Conservation (phyloP, 257 asterid genomes). For the Solanum paucissectum region DNA sequence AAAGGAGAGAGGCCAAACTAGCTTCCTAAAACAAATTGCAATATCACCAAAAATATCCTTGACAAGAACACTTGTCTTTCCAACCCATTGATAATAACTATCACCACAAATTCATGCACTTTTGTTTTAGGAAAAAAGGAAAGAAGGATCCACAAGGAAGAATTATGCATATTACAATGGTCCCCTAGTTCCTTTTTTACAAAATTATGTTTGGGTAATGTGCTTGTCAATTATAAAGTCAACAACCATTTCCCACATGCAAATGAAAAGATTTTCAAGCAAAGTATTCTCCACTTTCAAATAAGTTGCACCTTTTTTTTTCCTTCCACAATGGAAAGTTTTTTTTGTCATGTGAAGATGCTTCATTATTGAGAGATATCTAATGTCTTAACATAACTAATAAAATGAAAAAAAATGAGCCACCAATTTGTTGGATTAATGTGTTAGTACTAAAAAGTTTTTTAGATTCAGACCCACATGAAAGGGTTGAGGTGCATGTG, state of each 20-base stretch:
- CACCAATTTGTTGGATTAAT: neutral
- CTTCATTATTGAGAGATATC: neutral
- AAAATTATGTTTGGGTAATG: neutral
- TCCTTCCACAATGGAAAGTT: neutral
- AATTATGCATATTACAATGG: neutral
- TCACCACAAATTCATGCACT: neutral
- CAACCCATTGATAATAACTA: neutral
- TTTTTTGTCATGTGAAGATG: neutral
- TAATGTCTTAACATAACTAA: neutral
- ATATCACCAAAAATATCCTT: neutral
- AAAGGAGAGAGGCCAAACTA: neutral
- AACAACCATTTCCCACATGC: slow-evolving; percentile 1
- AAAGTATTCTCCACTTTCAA: neutral
- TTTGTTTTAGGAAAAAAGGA: neutral
- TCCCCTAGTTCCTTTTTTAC: neutral
- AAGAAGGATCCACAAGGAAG: neutral
- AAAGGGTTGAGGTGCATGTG: neutral
- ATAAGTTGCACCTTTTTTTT: neutral
- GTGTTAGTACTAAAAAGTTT: neutral
- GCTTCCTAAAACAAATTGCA: neutral
- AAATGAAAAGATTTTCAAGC: neutral
- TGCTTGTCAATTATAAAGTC: slow-evolving; percentile 1
- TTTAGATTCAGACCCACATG: neutral
- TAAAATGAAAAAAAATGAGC: neutral
- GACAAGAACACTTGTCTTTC: neutral